Conservation (phyloP, 2,329 filamentous ascomycete species). For the Chrysoporthe deuterocubensis region DNA sequence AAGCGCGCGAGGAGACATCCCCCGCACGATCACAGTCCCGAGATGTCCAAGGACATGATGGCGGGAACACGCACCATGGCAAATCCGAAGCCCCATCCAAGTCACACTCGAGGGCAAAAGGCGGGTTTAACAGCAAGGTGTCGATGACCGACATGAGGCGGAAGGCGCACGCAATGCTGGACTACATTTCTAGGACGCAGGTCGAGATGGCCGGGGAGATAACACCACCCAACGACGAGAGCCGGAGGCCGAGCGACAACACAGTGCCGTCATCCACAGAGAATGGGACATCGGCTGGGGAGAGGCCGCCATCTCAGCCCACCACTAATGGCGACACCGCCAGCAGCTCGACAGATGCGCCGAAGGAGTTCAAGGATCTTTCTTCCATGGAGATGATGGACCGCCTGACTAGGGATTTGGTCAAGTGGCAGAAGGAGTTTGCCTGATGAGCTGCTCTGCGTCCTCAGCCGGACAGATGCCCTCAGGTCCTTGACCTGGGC, state of each 20-base stretch:
- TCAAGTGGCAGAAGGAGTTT: constrained; percentile 83
- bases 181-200: constrained; percentile 88
- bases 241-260: constrained; percentile 41
- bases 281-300: constrained; percentile 27
- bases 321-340: constrained; percentile 36
- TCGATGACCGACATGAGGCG: constrained; percentile 89
- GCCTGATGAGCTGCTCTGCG: constrained; percentile 30
- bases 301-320: constrained; percentile 31
- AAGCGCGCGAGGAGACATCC: constrained; percentile 60
- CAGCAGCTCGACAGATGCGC: constrained; percentile 31
- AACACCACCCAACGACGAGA: constrained; percentile 46
- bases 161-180: constrained; percentile 80
- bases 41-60: constrained; percentile 57
- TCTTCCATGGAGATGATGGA: constrained; percentile 92
- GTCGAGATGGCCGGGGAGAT: constrained; percentile 77
- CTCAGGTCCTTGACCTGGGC: background rate
- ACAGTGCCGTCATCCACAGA: constrained; percentile 32
- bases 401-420: constrained; percentile 74
- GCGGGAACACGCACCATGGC: constrained; percentile 38
- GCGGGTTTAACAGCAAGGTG: constrained; percentile 67
- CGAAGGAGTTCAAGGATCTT: constrained; percentile 72
- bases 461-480: background rate
- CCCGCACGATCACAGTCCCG: constrained; percentile 58
- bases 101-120: constrained; percentile 54
- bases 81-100: constrained; percentile 37